A percentile compares a stretch with the other conserved stretches of the same genome.
These are phyloP conservation scores for Kodamaea laetipori DNA, from an alignment of 805 yeast species.

Conservation along the genomic window DNA sequence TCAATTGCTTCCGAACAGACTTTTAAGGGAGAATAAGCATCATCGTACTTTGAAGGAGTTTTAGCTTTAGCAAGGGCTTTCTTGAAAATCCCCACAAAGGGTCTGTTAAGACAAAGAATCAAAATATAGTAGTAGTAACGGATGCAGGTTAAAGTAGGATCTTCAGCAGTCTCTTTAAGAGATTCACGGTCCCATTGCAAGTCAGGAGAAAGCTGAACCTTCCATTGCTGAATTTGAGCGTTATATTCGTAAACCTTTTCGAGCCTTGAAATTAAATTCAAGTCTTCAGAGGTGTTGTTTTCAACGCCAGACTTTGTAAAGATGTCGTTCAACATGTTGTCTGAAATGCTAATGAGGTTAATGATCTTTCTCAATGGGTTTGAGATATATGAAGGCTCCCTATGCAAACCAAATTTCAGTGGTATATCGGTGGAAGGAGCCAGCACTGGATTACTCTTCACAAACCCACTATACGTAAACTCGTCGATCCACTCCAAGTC, in stretches of 20 bases:
- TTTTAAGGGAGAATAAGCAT: conserved; percentile 31
- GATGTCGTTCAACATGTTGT: conserved; percentile 46
- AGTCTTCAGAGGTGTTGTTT: conserved; percentile 37
- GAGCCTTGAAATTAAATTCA: conserved; percentile 42
- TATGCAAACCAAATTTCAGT: background rate
- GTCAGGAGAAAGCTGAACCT: conserved; percentile 48
- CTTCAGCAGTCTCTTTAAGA: conserved; percentile 46
- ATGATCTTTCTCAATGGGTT: conserved; percentile 47
- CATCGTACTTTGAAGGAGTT: conserved; percentile 7
- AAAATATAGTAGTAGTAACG: conserved; percentile 61
- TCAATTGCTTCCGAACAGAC: conserved; percentile 44
- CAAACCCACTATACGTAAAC: conserved; percentile 40
- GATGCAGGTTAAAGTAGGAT: conserved; percentile 55
- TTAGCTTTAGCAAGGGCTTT: conserved; percentile 15
- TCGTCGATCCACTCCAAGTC: conserved; percentile 66
- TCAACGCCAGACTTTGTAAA: conserved; percentile 42
- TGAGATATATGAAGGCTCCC: conserved; percentile 36
- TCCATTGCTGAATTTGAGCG: conserved; percentile 54
- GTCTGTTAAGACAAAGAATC: conserved; percentile 59
- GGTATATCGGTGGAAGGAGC: background rate
- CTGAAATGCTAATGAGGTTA: conserved; percentile 45
- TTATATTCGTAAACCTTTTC: conserved; percentile 49
- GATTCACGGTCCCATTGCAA: conserved; percentile 49
- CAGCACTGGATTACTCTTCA: conserved; percentile 7
- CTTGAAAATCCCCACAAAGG: conserved; percentile 48